Conservation (phyloP, 2,329 filamentous ascomycete species). For the Fusarium acutatum region DNA sequence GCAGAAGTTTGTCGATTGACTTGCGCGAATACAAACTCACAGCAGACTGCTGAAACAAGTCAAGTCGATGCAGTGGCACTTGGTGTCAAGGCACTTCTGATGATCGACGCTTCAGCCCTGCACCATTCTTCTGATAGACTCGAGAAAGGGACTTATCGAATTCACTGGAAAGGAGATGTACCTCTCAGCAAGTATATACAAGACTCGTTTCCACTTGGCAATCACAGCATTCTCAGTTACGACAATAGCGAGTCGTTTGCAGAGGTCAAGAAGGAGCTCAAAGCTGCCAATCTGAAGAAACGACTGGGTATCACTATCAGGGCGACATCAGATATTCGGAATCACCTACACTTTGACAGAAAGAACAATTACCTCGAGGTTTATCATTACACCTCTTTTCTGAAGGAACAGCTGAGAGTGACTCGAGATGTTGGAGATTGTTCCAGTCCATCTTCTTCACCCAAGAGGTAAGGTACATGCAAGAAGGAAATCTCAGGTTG, state of each 20-base stretch:
- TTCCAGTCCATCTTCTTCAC: neutral
- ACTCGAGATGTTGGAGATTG: neutral
- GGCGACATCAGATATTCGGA: neutral
- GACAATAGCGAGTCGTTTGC: neutral
- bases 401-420: neutral
- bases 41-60: accelerated
- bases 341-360: neutral
- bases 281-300: neutral
- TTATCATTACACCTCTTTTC: neutral
- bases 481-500: accelerated
- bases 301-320: neutral
- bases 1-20: neutral
- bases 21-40: accelerated
- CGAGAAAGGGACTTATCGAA: neutral
- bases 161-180: neutral
- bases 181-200: neutral
- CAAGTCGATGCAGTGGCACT: neutral
- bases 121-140: neutral
- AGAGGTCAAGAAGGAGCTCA: neutral
- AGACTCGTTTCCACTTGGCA: neutral
- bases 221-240: neutral
- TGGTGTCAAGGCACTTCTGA: neutral
- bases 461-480: neutral
- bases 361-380: neutral
- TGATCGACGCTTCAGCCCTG: neutral